phyloP scores from a whole-genome alignment of 352 stramenopile species.

The Elongisporangium prolatum region DNA sequence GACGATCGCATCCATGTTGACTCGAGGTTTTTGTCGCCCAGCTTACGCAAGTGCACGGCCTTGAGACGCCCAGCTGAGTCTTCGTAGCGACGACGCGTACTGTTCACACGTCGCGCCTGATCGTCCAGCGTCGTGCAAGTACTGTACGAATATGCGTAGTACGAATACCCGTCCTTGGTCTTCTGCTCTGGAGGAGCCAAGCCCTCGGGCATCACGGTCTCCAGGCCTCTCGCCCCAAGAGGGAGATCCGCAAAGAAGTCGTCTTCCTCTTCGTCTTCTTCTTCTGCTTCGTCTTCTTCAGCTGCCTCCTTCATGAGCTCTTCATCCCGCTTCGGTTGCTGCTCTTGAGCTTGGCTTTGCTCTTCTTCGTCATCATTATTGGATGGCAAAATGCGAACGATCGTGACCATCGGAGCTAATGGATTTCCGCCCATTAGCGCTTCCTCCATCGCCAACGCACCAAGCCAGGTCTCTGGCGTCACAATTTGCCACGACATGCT shows the following conservation, averaged over 20 bases:
- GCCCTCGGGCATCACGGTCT: slow-evolving; percentile 30
- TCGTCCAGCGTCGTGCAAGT: slow-evolving; percentile 52
- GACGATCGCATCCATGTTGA: slow-evolving; percentile 46
- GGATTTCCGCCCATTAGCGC: slow-evolving; percentile 35
- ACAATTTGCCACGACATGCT: slow-evolving; percentile 57
- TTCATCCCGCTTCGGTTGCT: slow-evolving; percentile 10
- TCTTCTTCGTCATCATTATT: neutral
- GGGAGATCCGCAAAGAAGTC: slow-evolving; percentile 56
- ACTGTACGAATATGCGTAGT: slow-evolving; percentile 64
- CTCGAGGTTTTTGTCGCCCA: slow-evolving; percentile 33
- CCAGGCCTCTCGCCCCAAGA: slow-evolving; percentile 36
- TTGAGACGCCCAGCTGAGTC: slow-evolving; percentile 58
- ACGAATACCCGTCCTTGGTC: slow-evolving; percentile 43
- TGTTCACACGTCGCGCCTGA: slow-evolving; percentile 35
- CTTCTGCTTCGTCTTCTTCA: slow-evolving; percentile 4
- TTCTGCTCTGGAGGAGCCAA: slow-evolving; percentile 24
- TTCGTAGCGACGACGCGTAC: slow-evolving; percentile 60
- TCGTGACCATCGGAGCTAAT: neutral
- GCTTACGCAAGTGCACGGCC: slow-evolving; percentile 49
- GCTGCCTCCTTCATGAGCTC: slow-evolving; percentile 13
- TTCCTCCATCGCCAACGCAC: slow-evolving; percentile 42
- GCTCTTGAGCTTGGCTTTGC: slow-evolving; percentile 1
- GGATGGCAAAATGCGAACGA: neutral
- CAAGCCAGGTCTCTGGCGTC: slow-evolving; percentile 40
- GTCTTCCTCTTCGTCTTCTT: slow-evolving; percentile 3